Conservation (phyloP, 2,329 filamentous ascomycete genomes). For the Diaporthe sp. region DNA sequence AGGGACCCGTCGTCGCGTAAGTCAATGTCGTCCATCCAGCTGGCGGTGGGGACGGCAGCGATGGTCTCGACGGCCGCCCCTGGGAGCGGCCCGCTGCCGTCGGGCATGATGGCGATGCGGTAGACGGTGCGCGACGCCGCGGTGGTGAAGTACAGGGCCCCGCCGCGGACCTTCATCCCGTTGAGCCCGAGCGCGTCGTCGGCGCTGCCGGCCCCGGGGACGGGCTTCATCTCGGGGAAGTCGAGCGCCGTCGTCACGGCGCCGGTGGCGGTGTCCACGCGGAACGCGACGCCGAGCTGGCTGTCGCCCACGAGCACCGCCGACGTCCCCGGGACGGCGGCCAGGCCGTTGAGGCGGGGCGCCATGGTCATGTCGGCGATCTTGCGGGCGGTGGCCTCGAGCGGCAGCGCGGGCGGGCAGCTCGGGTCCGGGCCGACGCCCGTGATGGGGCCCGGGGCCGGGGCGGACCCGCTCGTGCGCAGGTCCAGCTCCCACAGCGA, state of each 20-base stretch:
- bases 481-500: conserved; percentile 45
- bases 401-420: not conserved
- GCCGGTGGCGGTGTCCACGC: conserved; percentile 46
- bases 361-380: conserved; percentile 42
- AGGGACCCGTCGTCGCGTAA: conserved; percentile 24
- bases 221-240: conserved; percentile 46
- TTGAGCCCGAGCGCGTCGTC: conserved; percentile 46
- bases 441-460: not conserved
- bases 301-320: conserved; percentile 49
- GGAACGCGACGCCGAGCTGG: conserved; percentile 46
- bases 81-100: conserved; percentile 9
- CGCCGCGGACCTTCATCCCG: conserved; percentile 47
- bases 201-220: conserved; percentile 28
- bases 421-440: conserved; percentile 6
- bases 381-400: conserved; percentile 38
- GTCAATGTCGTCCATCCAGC: conserved; percentile 37
- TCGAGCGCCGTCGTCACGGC: conserved; percentile 43
- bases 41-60: not conserved
- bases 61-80: conserved; percentile 33
- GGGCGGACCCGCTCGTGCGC: not conserved
- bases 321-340: conserved; percentile 42
- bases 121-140: conserved; percentile 37
- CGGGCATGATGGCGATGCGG: conserved; percentile 27
- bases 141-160: conserved; percentile 49
- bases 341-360: conserved; percentile 46